Base-by-base conservation (phyloP, 106 monocot genomes). In the Posidonia australis region DNA sequence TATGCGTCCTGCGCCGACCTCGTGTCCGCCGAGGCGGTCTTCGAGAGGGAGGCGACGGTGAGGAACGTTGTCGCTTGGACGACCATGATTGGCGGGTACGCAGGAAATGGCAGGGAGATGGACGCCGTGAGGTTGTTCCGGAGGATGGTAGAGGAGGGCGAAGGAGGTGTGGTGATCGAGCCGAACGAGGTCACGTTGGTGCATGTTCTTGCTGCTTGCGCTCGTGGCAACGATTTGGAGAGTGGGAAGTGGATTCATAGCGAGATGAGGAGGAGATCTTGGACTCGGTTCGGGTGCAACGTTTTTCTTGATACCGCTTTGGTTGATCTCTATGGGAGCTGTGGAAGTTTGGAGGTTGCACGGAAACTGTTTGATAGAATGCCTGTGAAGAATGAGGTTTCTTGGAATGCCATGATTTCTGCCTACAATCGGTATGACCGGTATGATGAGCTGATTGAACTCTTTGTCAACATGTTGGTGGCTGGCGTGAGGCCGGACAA, bases 321-420 rank as follows among this genome's bases (percentile, higher is more conserved):
- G 6, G 16, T 81, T 29, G 69, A 69, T 54, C 73, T 81, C 73
- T 81, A 81, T n/a, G 77, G 63, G 0, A 56, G 51, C 45, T 77
- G 81, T 13, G 81, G 81, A n/a, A 49, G 70, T 45, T 58, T 82
- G 44, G 29, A 27, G 6, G 30, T 54, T 5, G 73, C 81, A 19
- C 52, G 62, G 1, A 29, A 44, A 0, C 9, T 82, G 19, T 82
- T 82, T 59, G 74, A 77, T 27, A 19, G 19, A 82, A 77, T 74
- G 81, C 36, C 60, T 20, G 28, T 31, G 13, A 77, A 54, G 30
- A 74, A 74, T 26, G 46, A 31, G 42, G 65, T 70, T 11, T 67
- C 77, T 3, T 82, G 81, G 81, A 82, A 77, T 62, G 69, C 77
- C 19, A 73, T 81, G 77, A 73, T 77, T n/a, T 29, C 42, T 20